Evolutionary conservation across 2,329 filamentous ascomycete species (phyloP).

Genomic region (Colletotrichum sp.): DNA sequence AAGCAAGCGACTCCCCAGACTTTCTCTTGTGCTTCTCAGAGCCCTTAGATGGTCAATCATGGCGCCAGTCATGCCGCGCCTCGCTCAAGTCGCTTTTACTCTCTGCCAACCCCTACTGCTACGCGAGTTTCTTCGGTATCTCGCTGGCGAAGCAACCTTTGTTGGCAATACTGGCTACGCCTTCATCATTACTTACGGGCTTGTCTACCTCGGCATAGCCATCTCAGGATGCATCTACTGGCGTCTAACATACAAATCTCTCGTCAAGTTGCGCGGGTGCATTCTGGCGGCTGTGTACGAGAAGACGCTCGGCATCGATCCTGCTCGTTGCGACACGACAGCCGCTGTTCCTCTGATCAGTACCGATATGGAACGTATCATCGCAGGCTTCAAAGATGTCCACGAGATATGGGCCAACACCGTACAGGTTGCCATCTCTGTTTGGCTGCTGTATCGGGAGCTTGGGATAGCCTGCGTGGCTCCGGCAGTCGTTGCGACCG

Average conservation of each 20-base stretch:
- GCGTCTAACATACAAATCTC: conserved; percentile 35
- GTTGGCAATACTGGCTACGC: conserved; percentile 38
- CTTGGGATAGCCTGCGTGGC: neutral
- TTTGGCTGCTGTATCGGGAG: conserved; percentile 50
- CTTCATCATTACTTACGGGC: conserved; percentile 42
- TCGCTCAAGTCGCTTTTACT: conserved; percentile 33
- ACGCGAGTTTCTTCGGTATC: conserved; percentile 28
- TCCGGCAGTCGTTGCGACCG: conserved; percentile 34
- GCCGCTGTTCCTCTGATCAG: conserved; percentile 51
- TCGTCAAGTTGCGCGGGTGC: conserved; percentile 32
- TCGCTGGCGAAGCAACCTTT: conserved; percentile 16
- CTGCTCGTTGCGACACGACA: conserved; percentile 32
- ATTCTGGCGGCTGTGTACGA: conserved; percentile 52
- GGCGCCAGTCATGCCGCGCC: conserved; percentile 35
- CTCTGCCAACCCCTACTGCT: conserved; percentile 45
- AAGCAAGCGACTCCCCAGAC: neutral
- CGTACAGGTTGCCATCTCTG: conserved; percentile 46
- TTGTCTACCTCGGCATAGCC: conserved; percentile 46
- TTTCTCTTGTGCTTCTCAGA: neutral
- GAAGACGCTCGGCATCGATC: conserved; percentile 39
- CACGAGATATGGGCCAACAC: conserved; percentile 46
- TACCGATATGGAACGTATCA: conserved; percentile 49
- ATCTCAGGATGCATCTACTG: conserved; percentile 41
- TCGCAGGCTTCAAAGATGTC: conserved; percentile 33
- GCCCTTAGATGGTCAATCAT: conserved; percentile 13